Evolutionary conservation across 495 filamentous ascomycete genomes (phyloP).

Genomic region (Neurospora sp.): DNA sequence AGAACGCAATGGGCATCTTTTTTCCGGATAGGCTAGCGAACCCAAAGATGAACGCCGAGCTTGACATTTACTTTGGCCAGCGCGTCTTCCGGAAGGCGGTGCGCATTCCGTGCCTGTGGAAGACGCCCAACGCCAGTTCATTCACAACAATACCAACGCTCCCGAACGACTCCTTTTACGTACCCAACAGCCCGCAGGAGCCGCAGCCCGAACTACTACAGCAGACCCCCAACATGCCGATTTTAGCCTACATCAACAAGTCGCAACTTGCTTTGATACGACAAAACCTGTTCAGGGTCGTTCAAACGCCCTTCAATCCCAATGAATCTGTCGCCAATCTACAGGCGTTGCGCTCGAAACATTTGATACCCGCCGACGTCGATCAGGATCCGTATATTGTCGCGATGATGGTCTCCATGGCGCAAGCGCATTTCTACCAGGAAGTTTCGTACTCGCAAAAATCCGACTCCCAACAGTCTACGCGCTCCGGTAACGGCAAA

Average conservation of each 20-base stretch:
- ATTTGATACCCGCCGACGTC: conserved; percentile 25
- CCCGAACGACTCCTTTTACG: conserved; percentile 10
- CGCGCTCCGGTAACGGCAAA: conserved; percentile 4
- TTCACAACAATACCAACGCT: conserved; percentile 29
- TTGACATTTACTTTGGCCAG: conserved; percentile 29
- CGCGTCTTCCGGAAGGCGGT: conserved; percentile 19
- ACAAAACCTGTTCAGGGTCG: conserved; percentile 22
- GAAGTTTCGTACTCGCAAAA: conserved; percentile 2
- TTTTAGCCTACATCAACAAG: conserved; percentile 34
- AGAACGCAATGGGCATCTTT: conserved; percentile 21
- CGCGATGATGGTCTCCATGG: conserved; percentile 34
- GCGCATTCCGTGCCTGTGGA: conserved; percentile 29
- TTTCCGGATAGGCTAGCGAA: conserved; percentile 24
- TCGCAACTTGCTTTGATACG: conserved; percentile 23
- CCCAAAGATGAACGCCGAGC: conserved; percentile 15
- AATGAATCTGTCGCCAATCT: conserved; percentile 28
- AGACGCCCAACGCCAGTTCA: conserved; percentile 15
- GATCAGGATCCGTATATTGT: conserved; percentile 35
- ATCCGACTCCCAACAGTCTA: conserved; percentile 9
- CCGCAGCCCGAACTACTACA: conserved; percentile 4
- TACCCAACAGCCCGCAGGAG: conserved; percentile 3
- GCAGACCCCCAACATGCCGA: conserved; percentile 13
- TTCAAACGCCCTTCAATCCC: conserved; percentile 14
- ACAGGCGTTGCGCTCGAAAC: conserved; percentile 27
- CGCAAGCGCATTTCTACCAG: conserved; percentile 33